Conservation (phyloP, 176 grass and related monocot genomes). For the Poa annua region DNA sequence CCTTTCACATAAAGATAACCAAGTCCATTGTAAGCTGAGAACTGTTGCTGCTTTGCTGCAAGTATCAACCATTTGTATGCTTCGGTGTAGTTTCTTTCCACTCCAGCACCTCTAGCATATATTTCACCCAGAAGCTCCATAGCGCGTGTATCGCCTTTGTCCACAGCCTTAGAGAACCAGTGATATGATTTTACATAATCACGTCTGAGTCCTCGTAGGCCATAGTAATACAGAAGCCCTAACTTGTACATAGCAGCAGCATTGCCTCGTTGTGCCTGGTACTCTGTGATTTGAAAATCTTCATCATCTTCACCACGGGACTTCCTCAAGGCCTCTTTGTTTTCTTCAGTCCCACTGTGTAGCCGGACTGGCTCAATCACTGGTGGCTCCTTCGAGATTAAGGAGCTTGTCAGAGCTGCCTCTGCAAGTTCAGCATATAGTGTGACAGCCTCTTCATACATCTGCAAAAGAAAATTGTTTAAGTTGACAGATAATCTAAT, state of each 20-base stretch:
- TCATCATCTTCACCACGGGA: constrained; percentile 92
- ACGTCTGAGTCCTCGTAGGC: constrained; percentile 78
- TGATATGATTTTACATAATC: constrained; percentile 77
- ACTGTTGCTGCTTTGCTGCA: constrained; percentile 80
- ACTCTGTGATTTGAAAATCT: constrained; percentile 95
- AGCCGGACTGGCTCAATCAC: constrained; percentile 82
- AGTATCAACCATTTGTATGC: constrained; percentile 84
- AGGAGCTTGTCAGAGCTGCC: constrained; percentile 80
- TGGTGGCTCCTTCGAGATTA: constrained; percentile 91
- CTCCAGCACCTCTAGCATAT: constrained; percentile 91
- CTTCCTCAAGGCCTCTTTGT: constrained; percentile 85
- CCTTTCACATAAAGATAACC: constrained; percentile 98
- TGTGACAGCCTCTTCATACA: constrained; percentile 89
- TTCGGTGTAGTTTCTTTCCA: constrained; percentile 90
- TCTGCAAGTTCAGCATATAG: constrained; percentile 95
- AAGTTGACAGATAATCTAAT: constrained; percentile 7
- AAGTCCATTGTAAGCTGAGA: constrained; percentile 98
- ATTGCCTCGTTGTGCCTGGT: constrained; percentile 91
- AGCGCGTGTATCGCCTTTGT: constrained; percentile 75
- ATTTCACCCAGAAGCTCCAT: constrained; percentile 96
- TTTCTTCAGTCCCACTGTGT: constrained; percentile 96
- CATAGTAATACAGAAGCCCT: constrained; percentile 96
- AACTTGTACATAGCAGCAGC: constrained; percentile 79
- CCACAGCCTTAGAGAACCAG: constrained; percentile 91
- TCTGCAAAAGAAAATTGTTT: constrained; percentile 51